phyloP scores from a whole-genome alignment of 1,284 basidiomycete species.

The Trametes versicolor region DNA sequence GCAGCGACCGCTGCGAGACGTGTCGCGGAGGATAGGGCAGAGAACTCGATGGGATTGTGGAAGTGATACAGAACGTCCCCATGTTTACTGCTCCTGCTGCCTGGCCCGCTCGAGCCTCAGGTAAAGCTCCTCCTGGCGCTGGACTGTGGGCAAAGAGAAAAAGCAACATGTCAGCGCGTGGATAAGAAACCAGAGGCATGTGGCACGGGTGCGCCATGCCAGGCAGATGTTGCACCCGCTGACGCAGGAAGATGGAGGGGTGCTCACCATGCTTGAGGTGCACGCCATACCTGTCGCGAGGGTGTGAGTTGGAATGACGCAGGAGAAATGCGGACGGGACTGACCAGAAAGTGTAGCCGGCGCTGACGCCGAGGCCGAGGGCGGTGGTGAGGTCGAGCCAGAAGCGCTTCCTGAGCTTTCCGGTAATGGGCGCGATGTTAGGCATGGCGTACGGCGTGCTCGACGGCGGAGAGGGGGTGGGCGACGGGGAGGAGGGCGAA shows the following conservation, averaged over 20 bases:
- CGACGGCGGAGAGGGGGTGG: slow-evolving; percentile 28
- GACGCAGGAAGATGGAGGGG: background rate
- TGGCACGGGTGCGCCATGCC: slow-evolving; percentile 6
- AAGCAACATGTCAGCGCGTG: slow-evolving; percentile 27
- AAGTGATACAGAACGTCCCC: slow-evolving; percentile 28
- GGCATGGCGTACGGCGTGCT: slow-evolving; percentile 56
- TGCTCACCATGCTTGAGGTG: slow-evolving; percentile 79
- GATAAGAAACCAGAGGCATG: slow-evolving; percentile 3
- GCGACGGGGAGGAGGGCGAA: slow-evolving; percentile 37
- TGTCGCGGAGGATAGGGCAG: background rate
- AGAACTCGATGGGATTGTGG: slow-evolving; percentile 26
- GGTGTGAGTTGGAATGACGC: slow-evolving; percentile 29
- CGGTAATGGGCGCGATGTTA: slow-evolving; percentile 83
- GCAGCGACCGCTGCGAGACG: slow-evolving; percentile 3
- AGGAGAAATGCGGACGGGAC: slow-evolving; percentile 41
- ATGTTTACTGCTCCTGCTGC: slow-evolving; percentile 40
- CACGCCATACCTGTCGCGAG: slow-evolving; percentile 76
- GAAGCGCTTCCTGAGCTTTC: slow-evolving; percentile 89
- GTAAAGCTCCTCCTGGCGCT: slow-evolving; percentile 84
- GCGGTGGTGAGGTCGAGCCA: slow-evolving; percentile 81
- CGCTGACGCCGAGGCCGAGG: slow-evolving; percentile 76
- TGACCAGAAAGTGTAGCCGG: slow-evolving; percentile 84
- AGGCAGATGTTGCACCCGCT: background rate
- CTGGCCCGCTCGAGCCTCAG: slow-evolving; percentile 76
- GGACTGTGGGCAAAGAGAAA: slow-evolving; percentile 57